Evolutionary conservation across 345 rosid species (phyloP).

Genomic region (Xanthoceras sorbifolium): DNA sequence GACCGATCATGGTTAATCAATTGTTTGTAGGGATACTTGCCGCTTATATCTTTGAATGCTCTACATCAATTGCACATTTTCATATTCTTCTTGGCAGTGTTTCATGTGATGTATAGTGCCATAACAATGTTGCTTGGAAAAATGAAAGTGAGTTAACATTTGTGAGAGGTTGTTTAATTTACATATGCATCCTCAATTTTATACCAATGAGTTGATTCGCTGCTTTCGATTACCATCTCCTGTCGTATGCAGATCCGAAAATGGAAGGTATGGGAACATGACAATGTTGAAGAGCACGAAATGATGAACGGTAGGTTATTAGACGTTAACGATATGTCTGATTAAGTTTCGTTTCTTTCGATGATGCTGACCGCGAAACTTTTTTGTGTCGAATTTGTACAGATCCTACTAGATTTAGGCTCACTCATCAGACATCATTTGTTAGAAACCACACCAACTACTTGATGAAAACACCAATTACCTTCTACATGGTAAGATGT

Average conservation of each 20-base stretch:
- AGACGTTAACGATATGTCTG: background rate
- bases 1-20: slow-evolving; percentile 10
- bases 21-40: slow-evolving; percentile 62
- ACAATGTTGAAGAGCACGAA: slow-evolving; percentile 36
- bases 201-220: too few relatives aligned
- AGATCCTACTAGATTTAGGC: slow-evolving; percentile 87
- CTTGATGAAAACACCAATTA: slow-evolving; percentile 53
- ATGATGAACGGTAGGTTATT: slow-evolving; percentile 39
- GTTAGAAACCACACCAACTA: slow-evolving; percentile 63
- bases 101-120: slow-evolving; percentile 81
- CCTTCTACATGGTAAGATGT: slow-evolving; percentile 65
- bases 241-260: slow-evolving; percentile 65
- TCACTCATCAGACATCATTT: slow-evolving; percentile 93
- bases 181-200: too few relatives aligned
- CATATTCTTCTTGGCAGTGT: slow-evolving; percentile 91
- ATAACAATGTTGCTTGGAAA: slow-evolving; percentile 87
- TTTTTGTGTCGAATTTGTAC: slow-evolving; percentile 17
- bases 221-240: background rate
- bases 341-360: too few relatives aligned
- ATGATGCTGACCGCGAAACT: slow-evolving; percentile 8
- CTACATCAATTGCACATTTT: slow-evolving; percentile 93
- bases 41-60: slow-evolving; percentile 75
- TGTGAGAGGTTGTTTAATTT: too few relatives aligned
- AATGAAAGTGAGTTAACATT: slow-evolving; percentile 62
- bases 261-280: slow-evolving; percentile 89